Evolutionary conservation across 2,329 filamentous ascomycete species (phyloP).

Genomic region (Apiospora saccharicola): DNA sequence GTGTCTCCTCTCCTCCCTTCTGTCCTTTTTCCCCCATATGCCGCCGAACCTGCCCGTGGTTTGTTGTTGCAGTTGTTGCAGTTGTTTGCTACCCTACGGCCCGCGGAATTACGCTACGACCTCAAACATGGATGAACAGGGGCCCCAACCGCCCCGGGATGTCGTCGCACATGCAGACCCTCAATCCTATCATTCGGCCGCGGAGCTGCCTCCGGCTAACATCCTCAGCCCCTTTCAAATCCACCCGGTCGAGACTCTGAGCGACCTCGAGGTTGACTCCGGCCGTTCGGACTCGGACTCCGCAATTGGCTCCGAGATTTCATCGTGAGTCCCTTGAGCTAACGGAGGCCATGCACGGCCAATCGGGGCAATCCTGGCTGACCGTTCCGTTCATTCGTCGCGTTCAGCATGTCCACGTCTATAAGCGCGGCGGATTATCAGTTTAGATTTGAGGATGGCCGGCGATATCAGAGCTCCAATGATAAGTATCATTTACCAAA

Average conservation of each 20-base stretch:
- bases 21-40: neutral
- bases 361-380: neutral
- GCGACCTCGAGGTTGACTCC: constrained; percentile 32
- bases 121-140: constrained; percentile 11
- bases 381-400: constrained; percentile 15
- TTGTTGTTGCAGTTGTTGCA: neutral
- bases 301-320: constrained; percentile 32
- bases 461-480: constrained; percentile 33
- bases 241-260: constrained; percentile 24
- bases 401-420: constrained; percentile 31
- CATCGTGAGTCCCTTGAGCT: constrained; percentile 28
- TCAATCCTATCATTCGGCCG: neutral
- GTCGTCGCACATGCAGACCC: constrained; percentile 14
- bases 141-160: neutral
- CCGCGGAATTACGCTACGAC: constrained; percentile 1
- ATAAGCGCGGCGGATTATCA: constrained; percentile 29
- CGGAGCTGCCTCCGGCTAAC: constrained; percentile 19
- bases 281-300: constrained; percentile 31
- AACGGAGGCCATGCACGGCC: neutral
- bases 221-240: constrained; percentile 17
- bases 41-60: constrained; percentile 13
- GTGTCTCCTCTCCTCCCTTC: neutral
- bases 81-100: neutral
- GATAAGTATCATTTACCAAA: constrained; percentile 33
- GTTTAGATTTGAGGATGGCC: constrained; percentile 31